Conservation (phyloP, 2,329 filamentous ascomycete species). For the Penicillium nordicum region DNA sequence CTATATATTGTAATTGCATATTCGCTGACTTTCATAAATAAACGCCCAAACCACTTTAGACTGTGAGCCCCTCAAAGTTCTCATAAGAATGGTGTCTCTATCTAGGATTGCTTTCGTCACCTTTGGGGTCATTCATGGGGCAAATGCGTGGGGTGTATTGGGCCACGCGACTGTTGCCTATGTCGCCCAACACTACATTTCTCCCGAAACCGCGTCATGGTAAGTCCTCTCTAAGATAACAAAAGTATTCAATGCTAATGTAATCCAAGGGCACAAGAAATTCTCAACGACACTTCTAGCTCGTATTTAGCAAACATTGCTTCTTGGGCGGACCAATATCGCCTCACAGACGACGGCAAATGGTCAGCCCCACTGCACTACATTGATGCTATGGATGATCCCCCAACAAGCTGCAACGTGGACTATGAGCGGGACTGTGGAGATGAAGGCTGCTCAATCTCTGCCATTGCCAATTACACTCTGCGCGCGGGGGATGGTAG, state of each 20-base stretch:
- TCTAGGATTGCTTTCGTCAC: conserved; percentile 10
- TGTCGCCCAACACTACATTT: conserved; percentile 51
- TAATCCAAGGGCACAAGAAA: conserved; percentile 34
- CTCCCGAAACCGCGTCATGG: conserved; percentile 43
- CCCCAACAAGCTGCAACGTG: conserved; percentile 48
- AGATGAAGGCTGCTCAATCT: conserved; percentile 50
- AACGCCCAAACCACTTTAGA: background rate
- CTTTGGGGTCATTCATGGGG: conserved; percentile 10
- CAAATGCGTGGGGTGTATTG: conserved; percentile 50
- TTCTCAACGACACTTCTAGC: conserved; percentile 42
- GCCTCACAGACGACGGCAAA: conserved; percentile 46
- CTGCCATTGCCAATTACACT: conserved; percentile 53
- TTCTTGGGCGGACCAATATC: conserved; percentile 54
- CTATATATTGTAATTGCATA: background rate
- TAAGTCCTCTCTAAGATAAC: conserved; percentile 9
- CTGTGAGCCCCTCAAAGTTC: background rate
- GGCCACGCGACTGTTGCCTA: conserved; percentile 56
- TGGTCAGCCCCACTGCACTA: conserved; percentile 50
- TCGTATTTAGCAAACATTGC: conserved; percentile 52
- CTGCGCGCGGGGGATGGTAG: conserved; percentile 13
- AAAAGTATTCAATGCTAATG: background rate
- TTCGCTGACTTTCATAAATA: background rate
- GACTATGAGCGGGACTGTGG: conserved; percentile 52
- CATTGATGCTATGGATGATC: conserved; percentile 51
- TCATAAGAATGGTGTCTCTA: conserved; percentile 10